Conservation (phyloP, 2,329 filamentous ascomycete genomes). For the Paraphoma chrysanthemicola region DNA sequence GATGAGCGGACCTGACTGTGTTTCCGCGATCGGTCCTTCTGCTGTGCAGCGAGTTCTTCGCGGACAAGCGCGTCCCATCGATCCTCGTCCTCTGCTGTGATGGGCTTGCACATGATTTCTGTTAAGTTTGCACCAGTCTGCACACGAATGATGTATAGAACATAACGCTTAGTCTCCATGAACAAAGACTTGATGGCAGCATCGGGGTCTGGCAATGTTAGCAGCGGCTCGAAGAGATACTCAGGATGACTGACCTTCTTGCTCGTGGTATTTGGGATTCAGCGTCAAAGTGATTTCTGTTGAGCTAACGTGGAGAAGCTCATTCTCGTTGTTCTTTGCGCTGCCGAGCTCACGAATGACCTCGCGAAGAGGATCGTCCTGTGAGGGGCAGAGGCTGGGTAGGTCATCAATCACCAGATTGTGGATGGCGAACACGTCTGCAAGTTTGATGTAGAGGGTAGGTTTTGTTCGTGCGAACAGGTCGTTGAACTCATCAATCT, state of each 20-base stretch:
- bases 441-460: constrained; percentile 98
- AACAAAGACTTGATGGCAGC: constrained; percentile 90
- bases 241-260: constrained; percentile 65
- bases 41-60: constrained; percentile 71
- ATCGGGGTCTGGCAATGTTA: constrained; percentile 73
- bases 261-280: constrained; percentile 85
- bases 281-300: constrained; percentile 91
- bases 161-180: constrained; percentile 97
- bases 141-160: constrained; percentile 96
- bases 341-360: constrained; percentile 93
- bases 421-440: constrained; percentile 96
- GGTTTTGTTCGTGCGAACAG: constrained; percentile 95
- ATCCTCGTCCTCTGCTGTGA: constrained; percentile 83
- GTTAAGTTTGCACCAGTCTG: constrained; percentile 92
- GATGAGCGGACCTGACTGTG: constrained; percentile 69
- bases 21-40: constrained; percentile 59
- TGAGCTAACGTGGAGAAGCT: constrained; percentile 85
- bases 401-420: constrained; percentile 84
- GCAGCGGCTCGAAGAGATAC: constrained; percentile 1
- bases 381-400: constrained; percentile 74
- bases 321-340: constrained; percentile 94
- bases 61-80: constrained; percentile 83
- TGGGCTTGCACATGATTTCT: constrained; percentile 92
- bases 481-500: constrained; percentile 99
- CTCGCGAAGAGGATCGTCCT: constrained; percentile 89